Conservation (phyloP, 2,329 filamentous ascomycete species). For the Chalaropsis thielavioides region DNA sequence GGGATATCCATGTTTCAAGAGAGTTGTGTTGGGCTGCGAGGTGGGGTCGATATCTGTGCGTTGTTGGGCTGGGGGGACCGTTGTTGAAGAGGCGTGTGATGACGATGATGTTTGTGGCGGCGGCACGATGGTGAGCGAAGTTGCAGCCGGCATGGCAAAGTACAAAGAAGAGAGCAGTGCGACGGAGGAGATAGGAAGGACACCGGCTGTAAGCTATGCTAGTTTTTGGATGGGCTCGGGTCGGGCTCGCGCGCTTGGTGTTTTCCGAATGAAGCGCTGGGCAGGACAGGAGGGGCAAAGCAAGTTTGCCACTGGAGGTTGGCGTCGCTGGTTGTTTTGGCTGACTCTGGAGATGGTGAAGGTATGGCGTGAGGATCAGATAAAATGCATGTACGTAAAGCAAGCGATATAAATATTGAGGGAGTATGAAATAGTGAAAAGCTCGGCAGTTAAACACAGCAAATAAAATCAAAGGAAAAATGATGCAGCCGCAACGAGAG, state of each 20-base stretch:
- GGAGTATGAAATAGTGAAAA: neutral
- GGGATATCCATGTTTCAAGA: neutral
- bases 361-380: neutral
- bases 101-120: neutral
- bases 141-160: conserved; percentile 9
- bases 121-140: conserved; percentile 10
- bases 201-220: no score
- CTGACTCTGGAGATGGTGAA: neutral
- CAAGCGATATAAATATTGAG: neutral
- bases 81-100: neutral
- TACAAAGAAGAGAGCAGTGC: neutral
- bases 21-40: neutral
- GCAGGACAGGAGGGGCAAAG: neutral
- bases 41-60: neutral
- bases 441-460: neutral
- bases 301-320: neutral
- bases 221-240: no score
- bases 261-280: neutral
- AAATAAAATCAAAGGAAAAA: neutral
- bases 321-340: neutral
- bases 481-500: neutral
- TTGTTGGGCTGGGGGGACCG: neutral
- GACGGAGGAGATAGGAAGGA: no score
- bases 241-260: neutral
- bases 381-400: neutral